A percentile compares a stretch with the other conserved stretches of the same genome.
These are phyloP conservation scores for Tranzscheliella williamsii DNA, from an alignment of 1,284 basidiomycete genomes.

Conservation along the genomic window DNA sequence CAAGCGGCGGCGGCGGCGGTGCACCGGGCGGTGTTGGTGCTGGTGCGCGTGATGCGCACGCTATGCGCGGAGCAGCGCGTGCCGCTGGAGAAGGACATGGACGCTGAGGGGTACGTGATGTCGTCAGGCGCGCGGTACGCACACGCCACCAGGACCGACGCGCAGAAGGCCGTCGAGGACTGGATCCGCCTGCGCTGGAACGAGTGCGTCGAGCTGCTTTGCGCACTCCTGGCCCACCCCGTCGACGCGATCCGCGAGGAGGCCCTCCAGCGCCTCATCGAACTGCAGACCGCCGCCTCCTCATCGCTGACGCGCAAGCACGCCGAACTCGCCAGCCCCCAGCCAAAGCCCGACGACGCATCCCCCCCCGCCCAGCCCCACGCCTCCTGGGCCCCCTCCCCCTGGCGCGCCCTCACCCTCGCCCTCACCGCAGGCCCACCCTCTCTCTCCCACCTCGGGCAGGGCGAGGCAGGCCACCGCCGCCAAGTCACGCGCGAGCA, in stretches of 20 bases:
- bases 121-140: slow-evolving; percentile 15
- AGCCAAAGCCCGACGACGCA: neutral
- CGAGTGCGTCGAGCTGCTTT: slow-evolving; percentile 41
- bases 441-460: slow-evolving; percentile 16
- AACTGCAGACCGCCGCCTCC: slow-evolving; percentile 32
- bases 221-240: slow-evolving; percentile 26
- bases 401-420: slow-evolving; percentile 36
- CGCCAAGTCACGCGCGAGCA: slow-evolving; percentile 12
- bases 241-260: slow-evolving; percentile 29
- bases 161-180: slow-evolving; percentile 29
- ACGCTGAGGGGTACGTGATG: slow-evolving; percentile 27
- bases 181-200: slow-evolving; percentile 57
- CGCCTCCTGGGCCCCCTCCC: slow-evolving; percentile 33
- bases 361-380: neutral
- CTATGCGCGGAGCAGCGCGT: slow-evolving; percentile 36
- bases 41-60: slow-evolving; percentile 27
- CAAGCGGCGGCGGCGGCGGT: slow-evolving; percentile 19
- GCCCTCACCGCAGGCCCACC: slow-evolving; percentile 39
- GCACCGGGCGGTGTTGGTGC: slow-evolving; percentile 19
- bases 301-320: slow-evolving; percentile 17
- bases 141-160: slow-evolving; percentile 19
- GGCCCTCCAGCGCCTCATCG: slow-evolving; percentile 25
- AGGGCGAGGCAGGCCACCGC: slow-evolving; percentile 24
- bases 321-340: slow-evolving; percentile 4
- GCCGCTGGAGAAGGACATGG: slow-evolving; percentile 27